These are phyloP conservation scores for Brassica balearica DNA, from an alignment of 441 rosid species.

Conservation along the genomic window DNA sequence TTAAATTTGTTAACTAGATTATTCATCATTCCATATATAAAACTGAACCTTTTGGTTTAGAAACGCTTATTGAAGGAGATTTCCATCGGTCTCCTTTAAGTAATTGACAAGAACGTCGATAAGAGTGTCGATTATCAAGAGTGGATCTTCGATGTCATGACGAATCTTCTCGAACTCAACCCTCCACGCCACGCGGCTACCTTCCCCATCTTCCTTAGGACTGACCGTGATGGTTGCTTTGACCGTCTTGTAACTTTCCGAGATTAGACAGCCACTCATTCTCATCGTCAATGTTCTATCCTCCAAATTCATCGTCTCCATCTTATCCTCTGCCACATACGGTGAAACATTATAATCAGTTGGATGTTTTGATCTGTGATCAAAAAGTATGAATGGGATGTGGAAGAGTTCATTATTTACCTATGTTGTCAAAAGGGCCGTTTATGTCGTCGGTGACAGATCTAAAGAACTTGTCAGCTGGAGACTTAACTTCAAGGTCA, in stretches of 20 bases:
- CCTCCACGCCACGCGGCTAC: conserved; percentile 13
- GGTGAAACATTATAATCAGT: neutral
- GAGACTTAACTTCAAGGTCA: conserved; percentile 2
- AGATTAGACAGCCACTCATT: conserved; percentile 22
- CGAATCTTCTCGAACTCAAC: conserved; percentile 18
- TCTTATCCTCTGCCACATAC: conserved; percentile 8
- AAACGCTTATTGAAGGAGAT: conserved; percentile 16
- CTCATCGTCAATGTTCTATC: conserved; percentile 1
- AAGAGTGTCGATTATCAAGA: conserved; percentile 2
- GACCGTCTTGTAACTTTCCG: conserved; percentile 14
- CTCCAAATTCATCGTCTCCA: conserved; percentile 2
- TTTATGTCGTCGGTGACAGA: neutral
- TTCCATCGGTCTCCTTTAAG: conserved; percentile 11
- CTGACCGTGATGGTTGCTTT: conserved; percentile 25
- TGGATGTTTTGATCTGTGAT: neutral
- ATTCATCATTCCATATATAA: neutral
- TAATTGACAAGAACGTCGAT: conserved; percentile 8
- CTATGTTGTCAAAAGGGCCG: neutral
- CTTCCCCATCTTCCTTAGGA: neutral
- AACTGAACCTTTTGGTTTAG: conserved; percentile 11
- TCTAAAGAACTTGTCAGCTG: conserved; percentile 6
- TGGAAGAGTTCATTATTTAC: neutral
- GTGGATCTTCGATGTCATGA: conserved; percentile 12
- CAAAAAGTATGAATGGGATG: neutral
- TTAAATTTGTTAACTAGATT: neutral